phyloP scores from a whole-genome alignment of 148 eudicot species.

The Arbutus unedo region DNA sequence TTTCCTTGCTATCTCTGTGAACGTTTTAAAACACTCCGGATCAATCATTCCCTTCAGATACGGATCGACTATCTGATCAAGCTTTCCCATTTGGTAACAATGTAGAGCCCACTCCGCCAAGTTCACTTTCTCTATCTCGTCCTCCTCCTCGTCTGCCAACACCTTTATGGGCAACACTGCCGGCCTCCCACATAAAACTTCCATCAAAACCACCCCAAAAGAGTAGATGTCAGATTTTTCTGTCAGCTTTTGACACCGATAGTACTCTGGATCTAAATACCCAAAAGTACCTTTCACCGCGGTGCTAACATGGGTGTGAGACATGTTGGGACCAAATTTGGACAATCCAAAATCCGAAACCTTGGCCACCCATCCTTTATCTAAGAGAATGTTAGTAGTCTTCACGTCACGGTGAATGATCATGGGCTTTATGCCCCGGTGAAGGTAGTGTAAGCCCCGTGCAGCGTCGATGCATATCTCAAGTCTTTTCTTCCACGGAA shows the following conservation, averaged over 20 bases:
- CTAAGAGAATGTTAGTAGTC: neutral
- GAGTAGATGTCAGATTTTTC: neutral
- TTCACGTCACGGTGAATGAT: slow-evolving; percentile 7
- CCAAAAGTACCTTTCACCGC: neutral
- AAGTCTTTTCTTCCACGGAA: slow-evolving; percentile 3
- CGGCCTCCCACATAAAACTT: neutral
- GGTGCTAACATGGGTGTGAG: neutral
- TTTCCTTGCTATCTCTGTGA: neutral
- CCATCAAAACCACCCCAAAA: neutral
- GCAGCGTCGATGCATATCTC: neutral
- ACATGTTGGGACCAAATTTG: neutral
- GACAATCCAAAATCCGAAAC: slow-evolving; percentile 1
- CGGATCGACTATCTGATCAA: neutral
- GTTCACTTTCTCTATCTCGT: neutral
- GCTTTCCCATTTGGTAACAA: neutral
- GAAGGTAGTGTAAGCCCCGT: slow-evolving; percentile 4
- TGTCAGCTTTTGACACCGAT: neutral
- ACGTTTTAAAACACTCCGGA: neutral
- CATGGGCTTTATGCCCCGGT: neutral
- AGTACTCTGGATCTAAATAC: neutral
- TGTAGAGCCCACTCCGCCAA: neutral
- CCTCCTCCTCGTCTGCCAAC: neutral
- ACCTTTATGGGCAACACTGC: neutral
- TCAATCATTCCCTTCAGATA: neutral
- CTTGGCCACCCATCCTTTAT: neutral